These are phyloP conservation scores for Citrus mangshanensis DNA, from an alignment of 345 rosid species.

Conservation along the genomic window DNA sequence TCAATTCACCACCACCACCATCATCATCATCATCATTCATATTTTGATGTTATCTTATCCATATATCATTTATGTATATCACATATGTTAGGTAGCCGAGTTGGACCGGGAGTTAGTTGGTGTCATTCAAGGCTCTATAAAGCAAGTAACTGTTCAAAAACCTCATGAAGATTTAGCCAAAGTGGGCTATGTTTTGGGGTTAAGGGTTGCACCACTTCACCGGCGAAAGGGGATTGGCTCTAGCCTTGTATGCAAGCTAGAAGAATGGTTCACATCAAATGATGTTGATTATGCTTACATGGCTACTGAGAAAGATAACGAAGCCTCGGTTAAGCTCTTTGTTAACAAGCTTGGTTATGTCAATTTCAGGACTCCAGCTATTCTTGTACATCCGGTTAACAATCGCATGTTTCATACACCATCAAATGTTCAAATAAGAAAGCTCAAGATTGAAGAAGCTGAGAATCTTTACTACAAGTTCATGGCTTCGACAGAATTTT, in stretches of 20 bases:
- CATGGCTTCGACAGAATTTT: slow-evolving; percentile 57
- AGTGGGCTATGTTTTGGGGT: slow-evolving; percentile 66
- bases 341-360: slow-evolving; percentile 41
- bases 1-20: too few species aligned
- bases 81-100: slow-evolving; percentile 54
- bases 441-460: slow-evolving; percentile 55
- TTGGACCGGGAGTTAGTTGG: slow-evolving; percentile 59
- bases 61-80: too few species aligned
- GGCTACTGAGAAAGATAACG: slow-evolving; percentile 75
- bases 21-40: too few species aligned
- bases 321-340: slow-evolving; percentile 62
- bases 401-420: slow-evolving; percentile 25
- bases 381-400: slow-evolving; percentile 67
- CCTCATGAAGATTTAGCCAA: slow-evolving; percentile 38
- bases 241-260: slow-evolving; percentile 50
- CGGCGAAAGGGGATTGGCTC: slow-evolving; percentile 61
- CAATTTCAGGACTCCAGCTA: slow-evolving; percentile 57
- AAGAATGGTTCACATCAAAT: slow-evolving; percentile 61
- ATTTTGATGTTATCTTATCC: too few species aligned
- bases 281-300: slow-evolving; percentile 67
- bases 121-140: slow-evolving; percentile 73
- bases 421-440: slow-evolving; percentile 35
- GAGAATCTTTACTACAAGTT: slow-evolving; percentile 42
- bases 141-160: slow-evolving; percentile 45
- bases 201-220: slow-evolving; percentile 54